Conservation (phyloP, 352 stramenopile species). For the Phytophthora ramorum region DNA sequence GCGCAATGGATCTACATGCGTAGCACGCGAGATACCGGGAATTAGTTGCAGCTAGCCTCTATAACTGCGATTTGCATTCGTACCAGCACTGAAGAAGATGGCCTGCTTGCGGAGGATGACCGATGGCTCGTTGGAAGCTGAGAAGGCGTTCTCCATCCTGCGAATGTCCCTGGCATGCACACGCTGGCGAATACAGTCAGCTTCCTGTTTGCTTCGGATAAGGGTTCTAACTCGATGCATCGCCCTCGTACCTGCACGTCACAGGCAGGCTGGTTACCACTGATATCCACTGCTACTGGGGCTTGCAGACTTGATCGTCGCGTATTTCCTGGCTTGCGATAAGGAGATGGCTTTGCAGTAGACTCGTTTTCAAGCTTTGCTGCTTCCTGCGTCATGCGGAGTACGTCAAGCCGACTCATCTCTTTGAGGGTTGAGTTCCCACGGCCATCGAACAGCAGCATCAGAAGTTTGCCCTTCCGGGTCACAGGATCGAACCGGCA, state of each 20-base stretch:
- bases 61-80: neutral
- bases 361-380: conserved; percentile 30
- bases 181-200: conserved; percentile 29
- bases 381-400: conserved; percentile 64
- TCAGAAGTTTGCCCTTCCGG: conserved; percentile 36
- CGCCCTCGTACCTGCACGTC: conserved; percentile 41
- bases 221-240: conserved; percentile 36
- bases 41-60: neutral
- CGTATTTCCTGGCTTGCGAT: conserved; percentile 5
- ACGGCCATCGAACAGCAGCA: conserved; percentile 56
- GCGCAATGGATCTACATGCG: conserved; percentile 51
- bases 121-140: conserved; percentile 66
- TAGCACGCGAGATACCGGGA: neutral
- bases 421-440: conserved; percentile 54
- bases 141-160: conserved; percentile 72
- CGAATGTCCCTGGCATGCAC: conserved; percentile 71
- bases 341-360: conserved; percentile 7
- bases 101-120: conserved; percentile 68
- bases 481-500: conserved; percentile 46
- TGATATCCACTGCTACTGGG: conserved; percentile 4
- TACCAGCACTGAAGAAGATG: conserved; percentile 70
- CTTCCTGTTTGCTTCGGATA: neutral
- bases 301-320: conserved; percentile 3
- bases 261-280: conserved; percentile 16
- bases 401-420: conserved; percentile 58